Percentiles rank a stretch among this genome's conserved stretches.
phyloP scores from a whole-genome alignment of 208 protist species.

The Trypanosomatidae sp. region DNA sequence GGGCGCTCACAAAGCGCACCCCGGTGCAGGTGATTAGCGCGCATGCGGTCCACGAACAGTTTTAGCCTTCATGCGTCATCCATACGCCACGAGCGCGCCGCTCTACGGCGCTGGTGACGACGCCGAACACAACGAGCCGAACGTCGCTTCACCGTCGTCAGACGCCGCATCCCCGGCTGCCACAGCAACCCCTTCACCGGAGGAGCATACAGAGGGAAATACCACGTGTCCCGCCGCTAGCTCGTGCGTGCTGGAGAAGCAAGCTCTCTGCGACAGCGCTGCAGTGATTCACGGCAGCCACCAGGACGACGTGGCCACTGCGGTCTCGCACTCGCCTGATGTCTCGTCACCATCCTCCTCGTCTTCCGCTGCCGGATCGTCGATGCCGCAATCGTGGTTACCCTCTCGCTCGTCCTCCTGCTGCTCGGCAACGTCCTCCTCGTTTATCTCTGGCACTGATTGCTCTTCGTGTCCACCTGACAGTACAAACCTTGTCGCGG shows the following conservation, averaged over 20 bases:
- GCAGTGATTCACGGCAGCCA: neutral
- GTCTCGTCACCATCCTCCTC: slow-evolving; percentile 10
- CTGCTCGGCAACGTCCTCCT: neutral
- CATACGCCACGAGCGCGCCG: slow-evolving; percentile 3
- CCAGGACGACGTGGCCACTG: neutral
- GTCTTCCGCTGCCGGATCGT: neutral
- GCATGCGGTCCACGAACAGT: neutral
- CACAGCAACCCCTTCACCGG: neutral
- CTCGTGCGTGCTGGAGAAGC: neutral
- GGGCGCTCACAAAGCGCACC: neutral
- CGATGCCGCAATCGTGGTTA: neutral
- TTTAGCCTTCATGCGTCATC: slow-evolving; percentile 1
- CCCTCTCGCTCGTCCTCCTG: neutral
- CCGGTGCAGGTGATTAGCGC: neutral
- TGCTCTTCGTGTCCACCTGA: neutral
- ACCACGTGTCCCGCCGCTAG: neutral
- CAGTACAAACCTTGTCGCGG: neutral
- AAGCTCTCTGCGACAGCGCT: neutral
- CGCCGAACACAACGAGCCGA: neutral
- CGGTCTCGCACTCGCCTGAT: slow-evolving; percentile 8
- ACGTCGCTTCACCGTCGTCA: neutral
- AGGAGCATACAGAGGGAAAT: neutral
- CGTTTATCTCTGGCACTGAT: neutral
- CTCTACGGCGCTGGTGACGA: neutral
- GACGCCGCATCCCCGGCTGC: neutral